Evolutionary conservation across 495 filamentous ascomycete genomes (phyloP).

Genomic region (Neurospora sublineolata): DNA sequence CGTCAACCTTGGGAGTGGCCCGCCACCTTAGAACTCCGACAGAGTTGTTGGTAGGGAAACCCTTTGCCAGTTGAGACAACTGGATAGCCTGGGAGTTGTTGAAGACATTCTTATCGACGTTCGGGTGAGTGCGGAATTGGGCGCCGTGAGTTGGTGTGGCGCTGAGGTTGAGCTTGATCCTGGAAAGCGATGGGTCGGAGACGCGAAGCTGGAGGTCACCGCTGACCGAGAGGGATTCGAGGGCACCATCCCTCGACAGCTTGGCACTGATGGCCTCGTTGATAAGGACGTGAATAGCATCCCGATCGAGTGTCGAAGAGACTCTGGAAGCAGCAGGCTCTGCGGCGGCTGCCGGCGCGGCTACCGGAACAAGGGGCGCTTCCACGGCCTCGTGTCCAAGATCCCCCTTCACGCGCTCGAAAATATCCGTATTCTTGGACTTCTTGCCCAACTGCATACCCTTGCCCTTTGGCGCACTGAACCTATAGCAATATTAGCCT

Average conservation of each 20-base stretch:
- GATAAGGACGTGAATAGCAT: constrained; percentile 75
- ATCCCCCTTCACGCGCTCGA: constrained; percentile 85
- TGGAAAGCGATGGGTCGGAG: constrained; percentile 73
- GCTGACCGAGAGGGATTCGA: constrained; percentile 76
- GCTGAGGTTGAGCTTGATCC: constrained; percentile 69
- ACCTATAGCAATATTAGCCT: constrained; percentile 21
- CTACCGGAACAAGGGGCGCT: constrained; percentile 59
- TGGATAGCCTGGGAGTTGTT: constrained; percentile 69
- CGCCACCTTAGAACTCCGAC: constrained; percentile 87
- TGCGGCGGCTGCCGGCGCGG: constrained; percentile 41
- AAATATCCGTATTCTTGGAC: constrained; percentile 91
- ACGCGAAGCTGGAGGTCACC: constrained; percentile 86
- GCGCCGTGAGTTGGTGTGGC: constrained; percentile 64
- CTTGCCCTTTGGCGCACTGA: constrained; percentile 69
- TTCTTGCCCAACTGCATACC: constrained; percentile 99
- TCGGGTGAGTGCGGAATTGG: constrained; percentile 87
- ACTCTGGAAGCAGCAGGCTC: constrained; percentile 48
- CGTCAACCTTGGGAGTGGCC: constrained; percentile 57
- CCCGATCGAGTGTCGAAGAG: constrained; percentile 58
- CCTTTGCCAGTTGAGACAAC: constrained; percentile 71
- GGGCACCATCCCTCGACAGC: constrained; percentile 69
- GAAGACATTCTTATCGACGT: constrained; percentile 81
- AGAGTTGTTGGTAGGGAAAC: constrained; percentile 79
- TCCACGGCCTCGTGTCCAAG: constrained; percentile 68
- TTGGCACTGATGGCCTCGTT: constrained; percentile 80